Base-by-base conservation (phyloP, 2,329 filamentous ascomycete genomes). In the Arachnopeziza araneosa region DNA sequence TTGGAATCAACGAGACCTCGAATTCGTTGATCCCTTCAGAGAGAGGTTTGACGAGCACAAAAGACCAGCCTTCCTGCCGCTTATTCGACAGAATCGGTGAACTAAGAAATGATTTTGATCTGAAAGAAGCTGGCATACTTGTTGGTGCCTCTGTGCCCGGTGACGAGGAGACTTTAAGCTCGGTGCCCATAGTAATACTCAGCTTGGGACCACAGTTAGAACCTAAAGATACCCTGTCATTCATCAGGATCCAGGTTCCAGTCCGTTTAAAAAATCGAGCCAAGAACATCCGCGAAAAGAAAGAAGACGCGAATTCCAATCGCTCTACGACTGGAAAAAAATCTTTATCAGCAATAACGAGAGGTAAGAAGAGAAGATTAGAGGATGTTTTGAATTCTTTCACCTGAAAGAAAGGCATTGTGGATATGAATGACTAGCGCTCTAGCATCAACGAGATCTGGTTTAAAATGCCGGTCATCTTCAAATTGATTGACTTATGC, bases 51-150 rank as follows among this genome's bases (percentile, higher is more conserved):
- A n/a, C 10, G 36, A 12, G 21, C 32, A 32, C 8, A 17, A 32
- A 22, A 14, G 12, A 32, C 21, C n/a, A 51, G 9, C 4, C 17
- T 26, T 30, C 21, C 21, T 30, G 21, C 23, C 8, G 19, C 12
- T 58, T 56, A 6, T 66, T 68, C 21, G 52, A 61, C 24, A 62
- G 58, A 23, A 65, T 72, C 10, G 67, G 70, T 17, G 64, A 69
- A 50, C 48, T 71, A n/a, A 67, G 70, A 30, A 65, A 68, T 32
- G 70, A 72, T 57, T 50, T 48, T 1, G 70, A 72, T 59, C 63
- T 72, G 17, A 22, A 26, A 7, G 60, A 32, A 56, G 66, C 66
- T 57, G 68, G 67, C 1, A 52, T 70, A 3, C 50, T 62, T 7
- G 52, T 67, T 14, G 60, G 57, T 14, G 59, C 68, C 24, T 63